Evolutionary conservation across 1,284 basidiomycete genomes (phyloP).

Genomic region (Pseudozyma flocculosa): DNA sequence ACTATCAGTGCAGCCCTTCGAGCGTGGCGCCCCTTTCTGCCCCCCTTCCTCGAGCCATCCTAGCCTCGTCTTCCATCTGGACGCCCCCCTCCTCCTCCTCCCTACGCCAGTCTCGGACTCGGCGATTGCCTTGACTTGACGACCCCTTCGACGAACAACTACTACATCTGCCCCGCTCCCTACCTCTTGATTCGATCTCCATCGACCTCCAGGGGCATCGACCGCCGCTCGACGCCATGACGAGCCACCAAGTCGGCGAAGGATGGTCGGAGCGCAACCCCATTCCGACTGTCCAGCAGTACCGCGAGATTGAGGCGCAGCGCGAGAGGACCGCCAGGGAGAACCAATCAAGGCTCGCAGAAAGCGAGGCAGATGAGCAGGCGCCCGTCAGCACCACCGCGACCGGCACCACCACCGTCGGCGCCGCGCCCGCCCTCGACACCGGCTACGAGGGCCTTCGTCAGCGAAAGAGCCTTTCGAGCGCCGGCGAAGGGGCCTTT

Average conservation of each 20-base stretch:
- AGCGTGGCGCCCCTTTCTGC: too few relatives aligned
- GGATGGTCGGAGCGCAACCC: constrained; percentile 49
- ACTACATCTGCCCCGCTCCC: too few relatives aligned
- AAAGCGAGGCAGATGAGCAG: constrained; percentile 18
- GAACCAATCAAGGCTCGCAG: constrained; percentile 22
- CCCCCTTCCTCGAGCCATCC: too few relatives aligned
- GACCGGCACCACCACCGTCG: constrained; percentile 1
- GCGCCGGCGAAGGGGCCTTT: not conserved
- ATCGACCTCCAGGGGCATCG: too few relatives aligned
- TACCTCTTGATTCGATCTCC: too few relatives aligned
- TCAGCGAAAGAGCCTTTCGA: constrained; percentile 26
- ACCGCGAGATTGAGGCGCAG: constrained; percentile 24
- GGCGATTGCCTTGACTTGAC: too few relatives aligned
- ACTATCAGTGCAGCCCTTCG: too few relatives aligned
- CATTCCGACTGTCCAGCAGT: constrained; percentile 46
- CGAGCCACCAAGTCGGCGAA: constrained; percentile 36
- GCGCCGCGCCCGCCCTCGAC: constrained; percentile 23
- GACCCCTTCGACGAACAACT: too few relatives aligned
- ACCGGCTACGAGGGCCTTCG: constrained; percentile 25
- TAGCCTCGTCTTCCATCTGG: too few relatives aligned
- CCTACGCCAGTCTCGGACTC: too few relatives aligned
- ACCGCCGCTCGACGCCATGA: too few relatives aligned
- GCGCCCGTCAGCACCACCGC: constrained; percentile 4
- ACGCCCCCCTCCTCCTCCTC: too few relatives aligned
- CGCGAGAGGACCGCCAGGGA: constrained; percentile 17